Percentiles rank a stretch among this genome's conserved stretches.
Conservation (phyloP, 176 grass and related monocot genomes). For the Avena sativa region DNA sequence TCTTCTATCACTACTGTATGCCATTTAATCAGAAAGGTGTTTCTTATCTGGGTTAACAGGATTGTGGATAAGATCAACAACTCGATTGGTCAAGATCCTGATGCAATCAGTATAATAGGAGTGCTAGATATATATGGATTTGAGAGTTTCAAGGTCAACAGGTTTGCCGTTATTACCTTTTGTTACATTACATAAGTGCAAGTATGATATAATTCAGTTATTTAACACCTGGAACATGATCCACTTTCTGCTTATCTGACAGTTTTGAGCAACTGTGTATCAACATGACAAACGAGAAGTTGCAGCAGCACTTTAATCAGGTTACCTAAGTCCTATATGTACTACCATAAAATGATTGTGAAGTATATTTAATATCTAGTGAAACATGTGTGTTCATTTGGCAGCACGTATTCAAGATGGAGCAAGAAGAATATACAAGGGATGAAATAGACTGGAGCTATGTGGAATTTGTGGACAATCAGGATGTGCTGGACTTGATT, state of each 20-base stretch:
- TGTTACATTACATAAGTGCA: slow-evolving; percentile 17
- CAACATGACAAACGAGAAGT: slow-evolving; percentile 95
- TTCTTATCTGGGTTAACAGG: slow-evolving; percentile 61
- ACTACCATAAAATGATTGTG: slow-evolving; percentile 17
- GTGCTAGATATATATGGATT: slow-evolving; percentile 99
- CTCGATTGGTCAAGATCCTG: slow-evolving; percentile 90
- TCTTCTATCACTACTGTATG: slow-evolving; percentile 5
- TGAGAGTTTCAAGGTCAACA: slow-evolving; percentile 95
- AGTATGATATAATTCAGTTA: background rate
- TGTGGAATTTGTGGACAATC: slow-evolving; percentile 98
- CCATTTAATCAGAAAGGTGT: slow-evolving; percentile 18
- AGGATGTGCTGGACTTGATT: slow-evolving; percentile 95
- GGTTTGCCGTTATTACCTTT: slow-evolving; percentile 53
- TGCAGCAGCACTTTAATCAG: slow-evolving; percentile 98
- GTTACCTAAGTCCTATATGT: slow-evolving; percentile 29
- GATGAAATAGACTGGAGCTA: slow-evolving; percentile 98
- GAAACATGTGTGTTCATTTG: slow-evolving; percentile 29
- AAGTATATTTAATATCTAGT: slow-evolving; percentile 13
- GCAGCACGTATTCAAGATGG: slow-evolving; percentile 99
- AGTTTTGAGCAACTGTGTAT: slow-evolving; percentile 97
- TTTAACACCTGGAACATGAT: slow-evolving; percentile 1
- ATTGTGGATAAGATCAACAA: slow-evolving; percentile 96
- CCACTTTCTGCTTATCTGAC: slow-evolving; percentile 43
- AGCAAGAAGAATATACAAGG: slow-evolving; percentile 93
- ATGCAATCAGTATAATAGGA: slow-evolving; percentile 83